phyloP scores from a whole-genome alignment of 352 stramenopile genomes.

The Saprolegnia diclina region DNA sequence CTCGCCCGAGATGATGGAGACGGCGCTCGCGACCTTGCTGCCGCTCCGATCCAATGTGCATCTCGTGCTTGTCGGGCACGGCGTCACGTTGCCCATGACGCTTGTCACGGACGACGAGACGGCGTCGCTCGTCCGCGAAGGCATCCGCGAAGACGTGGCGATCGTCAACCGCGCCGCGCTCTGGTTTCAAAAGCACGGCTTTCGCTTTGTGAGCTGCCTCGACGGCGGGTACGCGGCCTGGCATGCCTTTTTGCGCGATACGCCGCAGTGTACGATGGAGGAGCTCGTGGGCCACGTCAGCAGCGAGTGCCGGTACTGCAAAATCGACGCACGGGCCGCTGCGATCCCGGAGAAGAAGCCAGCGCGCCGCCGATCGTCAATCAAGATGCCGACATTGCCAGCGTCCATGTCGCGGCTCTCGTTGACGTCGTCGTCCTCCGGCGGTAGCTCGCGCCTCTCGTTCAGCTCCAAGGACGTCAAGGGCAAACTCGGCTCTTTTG shows the following conservation, averaged over 20 bases:
- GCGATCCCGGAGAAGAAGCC: not conserved
- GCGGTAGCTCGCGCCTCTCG: not conserved
- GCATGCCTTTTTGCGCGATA: conserved; percentile 80
- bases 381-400: conserved; percentile 13
- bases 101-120: conserved; percentile 55
- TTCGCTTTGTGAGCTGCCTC: conserved; percentile 72
- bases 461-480: not conserved
- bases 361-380: not conserved
- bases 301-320: conserved; percentile 69
- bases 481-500: not conserved
- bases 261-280: conserved; percentile 43
- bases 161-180: conserved; percentile 67
- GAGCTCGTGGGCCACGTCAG: conserved; percentile 66
- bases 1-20: conserved; percentile 66
- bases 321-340: conserved; percentile 46
- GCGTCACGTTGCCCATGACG: conserved; percentile 56
- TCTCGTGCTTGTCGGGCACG: conserved; percentile 68
- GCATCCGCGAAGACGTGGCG: conserved; percentile 57
- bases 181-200: conserved; percentile 78
- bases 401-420: not conserved
- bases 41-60: conserved; percentile 69
- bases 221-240: conserved; percentile 75
- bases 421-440: not conserved
- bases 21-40: conserved; percentile 60
- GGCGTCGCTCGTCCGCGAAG: conserved; percentile 70